Evolutionary conservation across 352 stramenopile species (phyloP).

Genomic region (Blastocystis sp.): DNA sequence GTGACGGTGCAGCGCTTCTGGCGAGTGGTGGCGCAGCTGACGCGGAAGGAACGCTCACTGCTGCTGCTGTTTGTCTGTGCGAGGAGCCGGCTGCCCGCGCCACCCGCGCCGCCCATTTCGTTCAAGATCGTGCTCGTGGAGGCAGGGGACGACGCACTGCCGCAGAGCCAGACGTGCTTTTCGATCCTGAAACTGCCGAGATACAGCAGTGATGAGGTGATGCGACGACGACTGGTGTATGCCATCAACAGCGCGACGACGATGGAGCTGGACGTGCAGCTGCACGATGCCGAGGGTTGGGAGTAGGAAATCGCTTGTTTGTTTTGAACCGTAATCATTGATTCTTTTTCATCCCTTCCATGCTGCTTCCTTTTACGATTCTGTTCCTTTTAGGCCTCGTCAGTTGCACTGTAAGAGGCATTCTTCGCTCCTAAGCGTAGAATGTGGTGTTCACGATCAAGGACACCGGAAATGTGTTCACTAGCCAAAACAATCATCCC

Average conservation of each 20-base stretch:
- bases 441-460: not conserved
- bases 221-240: slow-evolving; percentile 56
- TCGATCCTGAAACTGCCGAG: slow-evolving; percentile 63
- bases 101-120: slow-evolving; percentile 45
- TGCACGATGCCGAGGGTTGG: slow-evolving; percentile 68
- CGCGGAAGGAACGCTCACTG: not conserved
- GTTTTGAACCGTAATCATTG: not conserved
- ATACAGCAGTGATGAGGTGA: slow-evolving; percentile 35
- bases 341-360: not conserved
- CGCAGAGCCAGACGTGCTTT: slow-evolving; percentile 67
- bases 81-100: slow-evolving; percentile 45
- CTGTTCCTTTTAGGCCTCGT: not conserved
- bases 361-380: not conserved
- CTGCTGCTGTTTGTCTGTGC: slow-evolving; percentile 65
- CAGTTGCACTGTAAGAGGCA: not conserved
- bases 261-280: slow-evolving; percentile 68
- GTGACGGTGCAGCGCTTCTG: slow-evolving; percentile 51
- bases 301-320: not conserved
- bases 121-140: slow-evolving; percentile 59
- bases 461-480: not conserved
- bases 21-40: slow-evolving; percentile 30
- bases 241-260: slow-evolving; percentile 56
- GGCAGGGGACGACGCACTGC: slow-evolving; percentile 25
- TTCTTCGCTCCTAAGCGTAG: not conserved
- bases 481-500: not conserved